Base-by-base conservation (phyloP, 441 rosid genomes). In the Pelargonium hybrid region DNA sequence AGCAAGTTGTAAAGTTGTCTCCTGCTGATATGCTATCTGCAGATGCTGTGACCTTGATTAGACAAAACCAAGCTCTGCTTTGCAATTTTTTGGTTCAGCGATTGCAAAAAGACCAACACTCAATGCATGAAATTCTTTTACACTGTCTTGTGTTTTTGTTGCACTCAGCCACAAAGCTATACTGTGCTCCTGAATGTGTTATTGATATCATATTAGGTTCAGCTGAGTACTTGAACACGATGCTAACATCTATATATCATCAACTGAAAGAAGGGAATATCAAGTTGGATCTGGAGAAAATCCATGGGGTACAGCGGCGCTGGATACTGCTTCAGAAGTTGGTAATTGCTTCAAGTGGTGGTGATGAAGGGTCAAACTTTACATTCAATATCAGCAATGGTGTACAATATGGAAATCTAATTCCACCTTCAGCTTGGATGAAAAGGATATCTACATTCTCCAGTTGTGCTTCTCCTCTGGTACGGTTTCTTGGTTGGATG, bases 401-500 rank as follows among this genome's bases (percentile, higher is more conserved):
- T 65, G 81, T 78, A 77, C 84, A 77, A 73, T 77, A 79, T 81
- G 85, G 90, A 73, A 83, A 82, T 61, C 81, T 91, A 76, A 74
- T 91, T 80, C 90, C 93, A 23, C 84, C 88, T 62, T 79, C 88
- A 39, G 90, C 80, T 59, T 91, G 97, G 97, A 75, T 89, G 81
- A 79, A 84, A 73, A 84, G 78, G 78, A 85, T 87, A 83, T 66
- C 85, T 17, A 63, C 77, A 71, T 89, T 91, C 84, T 86, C 91
- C 74, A 69, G 41, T 65, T 86, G 80, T 85, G 75, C 83, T 77
- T 86, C 83, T 20, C 87, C 93, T 59, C 86, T 86, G 75, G 95
- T 87, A 41, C 88, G 91, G 37, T 91, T 86, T 82, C 86, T 91
- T 71, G 97, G 97, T 73, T 91, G 97, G 97, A 91, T 91, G 97